Evolutionary conservation across 345 rosid species (phyloP), one percentile per base, ranked within the genome.

Genomic region (Dipteronia dyeriana): DNA sequence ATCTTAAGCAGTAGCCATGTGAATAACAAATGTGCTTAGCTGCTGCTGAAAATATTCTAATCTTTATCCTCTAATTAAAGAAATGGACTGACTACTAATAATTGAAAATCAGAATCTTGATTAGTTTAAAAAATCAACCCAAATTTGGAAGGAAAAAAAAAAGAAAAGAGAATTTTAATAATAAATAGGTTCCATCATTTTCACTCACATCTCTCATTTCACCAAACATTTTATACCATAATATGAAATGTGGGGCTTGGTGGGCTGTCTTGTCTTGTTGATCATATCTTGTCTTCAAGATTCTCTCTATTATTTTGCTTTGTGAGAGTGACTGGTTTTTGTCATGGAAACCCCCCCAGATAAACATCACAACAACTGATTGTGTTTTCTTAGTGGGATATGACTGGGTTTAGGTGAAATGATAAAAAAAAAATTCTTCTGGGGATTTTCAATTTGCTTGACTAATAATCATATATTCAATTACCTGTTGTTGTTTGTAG

Each of bases 301-400:
- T 89, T 89, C 90, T 85, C 88, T 85, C 87, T 60, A 87, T 87
- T 82, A 86, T 88, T 85, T 10, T 80, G 79, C 88, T 66, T 80
- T 76, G 39, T 74, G 85, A 86, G 75, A n/a, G 80, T 62, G 90
- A 85, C 82, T 76, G 60, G 75, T 78, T 85, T 79, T 85, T 85
- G 88, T 76, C 90, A 77, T 81, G 79, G 68, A 77, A 59, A 9
- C 61, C 76, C 39, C 66, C 64, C n/a, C 60, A 56, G 66, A 76
- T 66, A 41, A 79, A 51, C 76, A 62, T 70, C 22, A 22, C 63
- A 19, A 56, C 70, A 63, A 75, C 26, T 78, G 81, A 75, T 76
- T 78, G 78, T 76, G 85, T 80, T 75, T 61, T 66, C 51, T 56
- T 29, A 74, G 83, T 83, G 87, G 85, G 86, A 79, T 72, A 78